Percentiles rank a stretch among this genome's conserved stretches.
Conservation (phyloP, 257 asterid species). For the Nicotiana obtusifolia region DNA sequence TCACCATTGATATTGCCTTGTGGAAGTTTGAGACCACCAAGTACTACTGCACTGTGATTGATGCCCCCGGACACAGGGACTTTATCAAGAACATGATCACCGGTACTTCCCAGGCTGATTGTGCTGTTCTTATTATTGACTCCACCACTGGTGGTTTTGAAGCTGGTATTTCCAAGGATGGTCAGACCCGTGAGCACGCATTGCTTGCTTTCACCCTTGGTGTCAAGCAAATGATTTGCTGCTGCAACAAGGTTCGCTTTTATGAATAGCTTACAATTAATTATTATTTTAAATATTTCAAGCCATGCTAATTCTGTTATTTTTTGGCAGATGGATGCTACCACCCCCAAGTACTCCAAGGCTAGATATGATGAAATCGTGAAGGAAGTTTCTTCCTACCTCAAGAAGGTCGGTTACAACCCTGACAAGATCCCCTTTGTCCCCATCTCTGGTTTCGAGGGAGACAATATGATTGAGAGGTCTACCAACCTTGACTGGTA, state of each 20-base stretch:
- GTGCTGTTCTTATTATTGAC: slow-evolving; percentile 75
- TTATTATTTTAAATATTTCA: not conserved
- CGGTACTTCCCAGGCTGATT: slow-evolving; percentile 85
- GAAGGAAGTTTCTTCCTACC: slow-evolving; percentile 9
- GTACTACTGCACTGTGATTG: slow-evolving; percentile 82
- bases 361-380: not conserved
- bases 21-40: slow-evolving; percentile 88
- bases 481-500: not conserved
- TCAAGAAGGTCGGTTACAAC: slow-evolving; percentile 3
- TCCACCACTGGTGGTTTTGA: slow-evolving; percentile 91
- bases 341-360: slow-evolving; percentile 11
- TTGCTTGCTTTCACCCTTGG: slow-evolving; percentile 80
- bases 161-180: slow-evolving; percentile 84
- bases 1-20: slow-evolving; percentile 79
- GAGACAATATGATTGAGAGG: slow-evolving; percentile 6
- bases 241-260: slow-evolving; percentile 59
- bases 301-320: not conserved
- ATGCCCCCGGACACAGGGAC: slow-evolving; percentile 88
- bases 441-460: not conserved
- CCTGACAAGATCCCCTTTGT: not conserved
- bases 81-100: slow-evolving; percentile 87
- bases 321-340: not conserved
- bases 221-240: slow-evolving; percentile 76
- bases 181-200: slow-evolving; percentile 88
- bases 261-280: not conserved